A percentile compares a stretch with the other conserved stretches of the same genome.
Conservation (phyloP, 768 basidiomycete genomes). For the Lactarius sp. region DNA sequence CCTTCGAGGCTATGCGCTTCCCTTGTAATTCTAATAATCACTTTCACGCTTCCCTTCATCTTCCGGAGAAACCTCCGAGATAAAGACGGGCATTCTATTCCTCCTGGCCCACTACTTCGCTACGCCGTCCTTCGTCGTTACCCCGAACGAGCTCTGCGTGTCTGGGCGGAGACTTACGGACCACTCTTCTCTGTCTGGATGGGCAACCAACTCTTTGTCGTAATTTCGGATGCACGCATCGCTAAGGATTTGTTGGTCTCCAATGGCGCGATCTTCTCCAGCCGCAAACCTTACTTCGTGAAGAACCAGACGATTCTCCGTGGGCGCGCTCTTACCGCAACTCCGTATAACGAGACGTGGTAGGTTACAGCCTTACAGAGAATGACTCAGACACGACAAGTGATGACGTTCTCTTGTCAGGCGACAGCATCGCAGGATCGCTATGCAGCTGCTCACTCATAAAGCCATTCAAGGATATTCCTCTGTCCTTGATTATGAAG, state of each 20-base stretch:
- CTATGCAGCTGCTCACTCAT: conserved; percentile 33
- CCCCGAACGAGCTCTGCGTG: conserved; percentile 40
- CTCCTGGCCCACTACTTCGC: conserved; percentile 27
- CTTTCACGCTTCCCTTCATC: conserved; percentile 23
- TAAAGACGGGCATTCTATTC: conserved; percentile 28
- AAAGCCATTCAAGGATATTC: conserved; percentile 37
- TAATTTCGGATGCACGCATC: conserved; percentile 42
- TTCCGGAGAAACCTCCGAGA: conserved; percentile 26
- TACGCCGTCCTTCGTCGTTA: conserved; percentile 40
- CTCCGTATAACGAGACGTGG: conserved; percentile 43
- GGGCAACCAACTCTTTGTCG: conserved; percentile 44
- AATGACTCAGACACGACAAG: background rate
- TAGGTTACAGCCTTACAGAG: conserved; percentile 25
- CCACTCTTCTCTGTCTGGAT: conserved; percentile 43
- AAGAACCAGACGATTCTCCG: conserved; percentile 43
- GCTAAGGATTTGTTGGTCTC: conserved; percentile 43
- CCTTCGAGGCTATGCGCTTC: background rate
- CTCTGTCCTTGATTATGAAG: conserved; percentile 38
- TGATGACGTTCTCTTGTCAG: conserved; percentile 22
- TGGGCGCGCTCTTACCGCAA: conserved; percentile 42
- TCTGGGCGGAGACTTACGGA: conserved; percentile 43
- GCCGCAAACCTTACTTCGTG: conserved; percentile 43
- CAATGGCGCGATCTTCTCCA: conserved; percentile 44
- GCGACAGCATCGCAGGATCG: conserved; percentile 43
- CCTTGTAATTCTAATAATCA: conserved; percentile 1